These are phyloP conservation scores for Fraxinus anomala DNA, from an alignment of 257 asterid species.

Conservation along the genomic window DNA sequence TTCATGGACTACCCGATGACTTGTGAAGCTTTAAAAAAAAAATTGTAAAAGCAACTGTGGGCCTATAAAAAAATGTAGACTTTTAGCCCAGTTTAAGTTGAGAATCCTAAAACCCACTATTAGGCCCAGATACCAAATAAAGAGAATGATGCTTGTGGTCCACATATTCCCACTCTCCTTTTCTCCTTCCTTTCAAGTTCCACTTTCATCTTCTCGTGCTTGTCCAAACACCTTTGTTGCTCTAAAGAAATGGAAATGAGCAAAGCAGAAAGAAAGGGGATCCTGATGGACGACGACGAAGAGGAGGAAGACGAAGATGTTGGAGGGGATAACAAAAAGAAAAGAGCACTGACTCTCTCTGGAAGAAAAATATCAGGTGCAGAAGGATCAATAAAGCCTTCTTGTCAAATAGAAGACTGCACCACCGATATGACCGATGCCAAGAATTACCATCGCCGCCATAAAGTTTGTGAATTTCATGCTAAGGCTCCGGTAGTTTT, in stretches of 20 bases:
- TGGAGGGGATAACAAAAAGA: slow-evolving; percentile 59
- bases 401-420: slow-evolving; percentile 77
- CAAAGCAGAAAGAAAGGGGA: slow-evolving; percentile 61
- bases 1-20: neutral
- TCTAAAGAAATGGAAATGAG: slow-evolving; percentile 54
- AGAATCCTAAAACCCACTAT: slow-evolving; percentile 38
- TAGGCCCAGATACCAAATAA: slow-evolving; percentile 41
- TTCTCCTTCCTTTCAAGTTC: slow-evolving; percentile 35
- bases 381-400: slow-evolving; percentile 50
- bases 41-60: neutral
- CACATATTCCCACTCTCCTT: slow-evolving; percentile 42
- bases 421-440: slow-evolving; percentile 57
- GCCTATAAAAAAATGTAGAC: neutral
- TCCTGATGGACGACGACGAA: slow-evolving; percentile 36
- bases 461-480: slow-evolving; percentile 80
- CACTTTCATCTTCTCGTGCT: slow-evolving; percentile 35
- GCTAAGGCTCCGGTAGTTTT: slow-evolving; percentile 75
- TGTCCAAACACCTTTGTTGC: slow-evolving; percentile 25
- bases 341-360: slow-evolving; percentile 43
- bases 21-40: too few relatives aligned
- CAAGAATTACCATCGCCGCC: slow-evolving; percentile 84
- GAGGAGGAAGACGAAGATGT: slow-evolving; percentile 60
- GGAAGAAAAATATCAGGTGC: slow-evolving; percentile 43
- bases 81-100: slow-evolving; percentile 39
- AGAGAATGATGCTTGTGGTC: slow-evolving; percentile 70